Evolutionary conservation across 2,329 filamentous ascomycete genomes (phyloP), one percentile per base, ranked within the genome.

Genomic region (Hymenoscyphus occultus): DNA sequence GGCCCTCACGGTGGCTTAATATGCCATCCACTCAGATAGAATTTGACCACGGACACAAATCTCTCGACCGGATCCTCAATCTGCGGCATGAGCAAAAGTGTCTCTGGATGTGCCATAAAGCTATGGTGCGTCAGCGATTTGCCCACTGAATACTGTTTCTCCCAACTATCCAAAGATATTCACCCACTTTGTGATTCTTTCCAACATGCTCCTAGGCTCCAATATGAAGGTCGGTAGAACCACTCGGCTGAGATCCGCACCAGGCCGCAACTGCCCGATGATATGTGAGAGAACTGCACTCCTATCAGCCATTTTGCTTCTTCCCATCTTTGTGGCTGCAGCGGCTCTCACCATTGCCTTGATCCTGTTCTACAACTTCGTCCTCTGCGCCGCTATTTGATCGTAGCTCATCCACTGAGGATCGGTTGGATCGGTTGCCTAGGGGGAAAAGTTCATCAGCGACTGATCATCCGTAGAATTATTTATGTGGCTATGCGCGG

Each of bases 21-120:
- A 78, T 99, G 95, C 95, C 95, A 99, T 74, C 95, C 95, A 78
- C 93, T 97, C 56, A 99, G 83, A 78, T 99, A 99, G 78, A 99
- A 99, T 79, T 96, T 97, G 76, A 97, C 92, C 60, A 99, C 95
- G 14, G 93, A 91, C 39, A 98, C 88, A 75, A 99, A 99, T 76
- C 95, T 87, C 74, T 94, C 83, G 64, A 92, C 82, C 0, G 95
- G 94, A 74, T 99, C 94, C 61, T 98, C 91, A 72, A 97, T 91
- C 58, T 86, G 81, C 56, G 94, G 86, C 78, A 98, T 95, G 40
- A 90, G 89, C 4, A 99, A 86, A 39, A 99, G 88, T 74, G 93
- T 96, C 79, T 99, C 95, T 51, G 95, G 95, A 76, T 99, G 95
- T 73, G 94, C 96, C 95, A 99, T 99, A 83, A 99, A 99, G 82